Evolutionary conservation across 768 basidiomycete genomes (phyloP), one percentile per base, ranked within the genome.

Genomic region (Leccinum pellstonianum): DNA sequence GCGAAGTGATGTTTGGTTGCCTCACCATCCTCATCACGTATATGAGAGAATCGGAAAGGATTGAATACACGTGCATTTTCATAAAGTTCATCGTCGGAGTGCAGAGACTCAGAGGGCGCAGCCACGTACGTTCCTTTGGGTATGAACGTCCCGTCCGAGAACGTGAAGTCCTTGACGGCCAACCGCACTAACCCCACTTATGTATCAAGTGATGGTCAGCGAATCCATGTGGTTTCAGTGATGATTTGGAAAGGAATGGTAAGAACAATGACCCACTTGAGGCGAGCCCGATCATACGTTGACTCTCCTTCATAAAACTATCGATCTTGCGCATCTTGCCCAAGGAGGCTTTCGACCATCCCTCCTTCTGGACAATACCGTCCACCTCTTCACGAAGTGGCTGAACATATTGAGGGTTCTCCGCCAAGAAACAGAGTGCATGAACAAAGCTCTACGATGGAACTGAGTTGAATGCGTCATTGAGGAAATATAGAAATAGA

Each of bases 131-230:
- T 41, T n/a, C 17, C 38, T 7, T 17, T 41, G 17, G 38, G 11
- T 17, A 41, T 38, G 37, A 38, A 38, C 37, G 37, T 38, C 37
- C 37, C 37, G 37, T 78, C 73, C 1, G 76, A 77, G 60, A 78
- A 70, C 1, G 73, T 75, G 64, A 73, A 62, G 55, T 72, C 66
- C 51, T 69, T 69, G 35, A 70, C 59, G 8, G 73, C 75, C 51
- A 66, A 69, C 35, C 78, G 75, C 25, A 59, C 62, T 66, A 78
- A 54, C 61, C 61, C 58, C 43, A 73, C 74, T 73, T 46, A 57
- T 27, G 17, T 2, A 37, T 31, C 9, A 46, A 46, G 19, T 2
- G 17, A 46, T 19, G 43, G 10, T 47, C 19, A 29, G 48, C 15
- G 12, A 27, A 23, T 4, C 27, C 5, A 11, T 47, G 12, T 19